Conservation (phyloP, 2,329 filamentous ascomycete genomes). For the Aplosporella prunicola region DNA sequence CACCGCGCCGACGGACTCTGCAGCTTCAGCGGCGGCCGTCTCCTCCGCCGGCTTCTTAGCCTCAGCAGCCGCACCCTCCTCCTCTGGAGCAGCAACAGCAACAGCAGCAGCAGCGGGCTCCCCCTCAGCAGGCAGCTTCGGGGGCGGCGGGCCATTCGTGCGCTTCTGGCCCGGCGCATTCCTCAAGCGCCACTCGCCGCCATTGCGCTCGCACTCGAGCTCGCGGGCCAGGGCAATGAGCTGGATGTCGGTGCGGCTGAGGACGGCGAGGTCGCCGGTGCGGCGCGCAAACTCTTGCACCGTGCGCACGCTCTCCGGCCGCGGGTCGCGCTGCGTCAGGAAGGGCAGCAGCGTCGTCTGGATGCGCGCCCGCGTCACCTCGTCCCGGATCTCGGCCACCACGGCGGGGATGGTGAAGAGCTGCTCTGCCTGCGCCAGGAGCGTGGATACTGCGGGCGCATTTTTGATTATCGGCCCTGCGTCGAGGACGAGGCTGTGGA, state of each 20-base stretch:
- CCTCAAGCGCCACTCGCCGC: constrained; percentile 78
- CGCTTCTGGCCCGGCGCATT: constrained; percentile 69
- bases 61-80: constrained; percentile 21
- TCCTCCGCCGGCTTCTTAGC: constrained; percentile 8
- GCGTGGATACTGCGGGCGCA: constrained; percentile 71
- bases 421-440: constrained; percentile 65
- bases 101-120: not conserved
- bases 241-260: constrained; percentile 83
- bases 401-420: constrained; percentile 67
- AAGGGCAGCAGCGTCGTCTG: constrained; percentile 83
- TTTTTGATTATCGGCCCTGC: constrained; percentile 92
- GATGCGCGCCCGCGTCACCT: constrained; percentile 67
- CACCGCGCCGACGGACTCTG: constrained; percentile 1
- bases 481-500: constrained; percentile 80
- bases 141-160: constrained; percentile 56
- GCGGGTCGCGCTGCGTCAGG: constrained; percentile 64
- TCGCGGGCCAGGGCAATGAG: constrained; percentile 88
- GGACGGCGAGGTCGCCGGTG: constrained; percentile 79
- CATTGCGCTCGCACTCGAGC: constrained; percentile 81
- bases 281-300: constrained; percentile 77
- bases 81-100: constrained; percentile 19
- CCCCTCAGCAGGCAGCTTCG: constrained; percentile 11
- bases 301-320: constrained; percentile 65
- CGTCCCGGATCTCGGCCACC: constrained; percentile 78
- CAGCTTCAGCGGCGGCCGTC: not conserved